Evolutionary conservation across 148 eudicot species (phyloP).

Genomic region (Chenopodium album): DNA sequence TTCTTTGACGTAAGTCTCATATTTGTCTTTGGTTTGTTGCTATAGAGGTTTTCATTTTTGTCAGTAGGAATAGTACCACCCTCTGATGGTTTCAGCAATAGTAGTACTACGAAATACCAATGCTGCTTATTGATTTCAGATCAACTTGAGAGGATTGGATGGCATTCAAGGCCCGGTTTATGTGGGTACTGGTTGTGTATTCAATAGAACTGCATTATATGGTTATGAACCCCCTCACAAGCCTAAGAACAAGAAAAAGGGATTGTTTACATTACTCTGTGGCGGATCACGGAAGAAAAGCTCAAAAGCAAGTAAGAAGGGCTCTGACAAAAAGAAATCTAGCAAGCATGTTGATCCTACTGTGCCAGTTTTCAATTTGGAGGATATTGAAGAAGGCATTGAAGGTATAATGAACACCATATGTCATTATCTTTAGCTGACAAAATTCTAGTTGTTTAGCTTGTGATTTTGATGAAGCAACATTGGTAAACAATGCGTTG

Average conservation of each 20-base stretch:
- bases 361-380: constrained; percentile 44
- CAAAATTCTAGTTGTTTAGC: background rate
- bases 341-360: constrained; percentile 42
- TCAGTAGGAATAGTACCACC: background rate
- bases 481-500: background rate
- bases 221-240: constrained; percentile 50
- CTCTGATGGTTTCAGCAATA: too few relatives aligned
- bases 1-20: constrained; percentile 41
- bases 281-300: constrained; percentile 41
- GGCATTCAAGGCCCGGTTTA: constrained; percentile 56
- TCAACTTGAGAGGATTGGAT: constrained; percentile 48
- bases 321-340: constrained; percentile 39
- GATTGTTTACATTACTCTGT: constrained; percentile 38
- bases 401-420: constrained; percentile 31
- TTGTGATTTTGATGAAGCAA: background rate
- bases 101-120: background rate
- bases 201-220: constrained; percentile 51
- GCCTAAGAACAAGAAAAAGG: constrained; percentile 39
- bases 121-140: constrained; percentile 22
- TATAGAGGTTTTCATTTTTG: background rate
- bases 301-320: constrained; percentile 37
- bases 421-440: background rate
- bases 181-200: constrained; percentile 55
- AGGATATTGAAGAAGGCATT: constrained; percentile 53
- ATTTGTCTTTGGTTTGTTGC: background rate